Base-by-base conservation (phyloP, 805 yeast genomes). In the Saccharomycopsis guyanensis region DNA sequence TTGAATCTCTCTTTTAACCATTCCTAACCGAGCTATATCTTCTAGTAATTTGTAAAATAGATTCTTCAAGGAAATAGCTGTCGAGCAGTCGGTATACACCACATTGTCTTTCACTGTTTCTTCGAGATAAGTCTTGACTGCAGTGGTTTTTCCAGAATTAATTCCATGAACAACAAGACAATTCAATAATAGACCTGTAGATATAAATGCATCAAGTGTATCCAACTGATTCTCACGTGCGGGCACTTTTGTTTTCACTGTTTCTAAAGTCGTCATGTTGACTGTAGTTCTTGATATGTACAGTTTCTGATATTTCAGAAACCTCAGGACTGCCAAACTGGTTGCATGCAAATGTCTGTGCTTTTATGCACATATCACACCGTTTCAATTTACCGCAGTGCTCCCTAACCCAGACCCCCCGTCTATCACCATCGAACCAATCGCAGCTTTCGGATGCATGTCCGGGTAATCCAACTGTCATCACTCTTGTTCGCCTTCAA, bases 111-210 rank as follows among this genome's bases (percentile, higher is more conserved):
- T 7, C 22, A 12, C 34, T 12, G 23, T 13, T 35, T 19, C 16
- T 29, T 27, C 15, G 25, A 49, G 43, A 23, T 42, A 49, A 2
- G 37, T 27, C 16, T 41, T 31, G 16, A 46, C 32, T 8, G 38
- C 40, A 20, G 37, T 40, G 32, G n/a, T 18, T 32, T 50, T 50
- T 15, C 53, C 53, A 10, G 51, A 50, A 31, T 46, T 43, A 8
- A 50, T 38, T 20, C 53, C 53, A 37, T 50, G 47, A 10, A 50
- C 20, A 3, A 50, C 20, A n/a, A 50, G 25, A 16, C 40, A 20
- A 7, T 40, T 25, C 3, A 46, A 40, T 2, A 43, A n/a, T n/a
- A 22, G 33, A 16, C 46, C 50, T 13, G 27, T 25, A 1, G 43
- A 22, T 3, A 46, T 24, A 25, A 40, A 46, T 5, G 48, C 40